Percentiles rank a stretch among this genome's conserved stretches.
phyloP scores from a whole-genome alignment of 768 basidiomycete genomes.

The Termitomyces sp. region DNA sequence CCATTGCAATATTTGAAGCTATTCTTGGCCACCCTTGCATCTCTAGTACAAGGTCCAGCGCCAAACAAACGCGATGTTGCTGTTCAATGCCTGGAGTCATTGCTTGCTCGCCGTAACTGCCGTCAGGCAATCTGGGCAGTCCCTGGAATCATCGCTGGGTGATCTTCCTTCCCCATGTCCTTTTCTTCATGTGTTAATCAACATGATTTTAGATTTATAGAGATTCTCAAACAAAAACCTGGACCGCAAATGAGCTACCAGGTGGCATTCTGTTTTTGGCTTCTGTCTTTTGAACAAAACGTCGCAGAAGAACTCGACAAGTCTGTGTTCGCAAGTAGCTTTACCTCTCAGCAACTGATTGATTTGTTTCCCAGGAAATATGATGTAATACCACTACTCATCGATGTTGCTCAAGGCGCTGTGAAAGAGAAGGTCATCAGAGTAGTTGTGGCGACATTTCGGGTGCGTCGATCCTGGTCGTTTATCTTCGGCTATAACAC shows the following conservation, averaged over 20 bases:
- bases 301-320: conserved; percentile 86
- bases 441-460: conserved; percentile 88
- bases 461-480: conserved; percentile 39
- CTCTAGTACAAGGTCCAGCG: conserved; percentile 57
- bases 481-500: not conserved
- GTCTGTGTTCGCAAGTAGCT: conserved; percentile 39
- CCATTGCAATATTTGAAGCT: conserved; percentile 53
- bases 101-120: conserved; percentile 78
- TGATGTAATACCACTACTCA: conserved; percentile 83
- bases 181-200: conserved; percentile 1
- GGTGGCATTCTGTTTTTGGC: conserved; percentile 90
- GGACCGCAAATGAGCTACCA: conserved; percentile 96
- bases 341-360: not conserved
- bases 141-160: conserved; percentile 69
- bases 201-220: conserved; percentile 57
- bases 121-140: conserved; percentile 80
- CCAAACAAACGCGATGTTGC: conserved; percentile 81
- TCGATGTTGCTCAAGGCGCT: conserved; percentile 80
- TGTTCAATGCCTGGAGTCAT: conserved; percentile 85
- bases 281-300: conserved; percentile 86
- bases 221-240: conserved; percentile 76
- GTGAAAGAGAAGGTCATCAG: conserved; percentile 98
- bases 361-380: conserved; percentile 58
- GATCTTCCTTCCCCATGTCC: conserved; percentile 15
- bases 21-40: conserved; percentile 57